Evolutionary conservation across 2,329 filamentous ascomycete species (phyloP).

Genomic region (Apiospora arundinis): DNA sequence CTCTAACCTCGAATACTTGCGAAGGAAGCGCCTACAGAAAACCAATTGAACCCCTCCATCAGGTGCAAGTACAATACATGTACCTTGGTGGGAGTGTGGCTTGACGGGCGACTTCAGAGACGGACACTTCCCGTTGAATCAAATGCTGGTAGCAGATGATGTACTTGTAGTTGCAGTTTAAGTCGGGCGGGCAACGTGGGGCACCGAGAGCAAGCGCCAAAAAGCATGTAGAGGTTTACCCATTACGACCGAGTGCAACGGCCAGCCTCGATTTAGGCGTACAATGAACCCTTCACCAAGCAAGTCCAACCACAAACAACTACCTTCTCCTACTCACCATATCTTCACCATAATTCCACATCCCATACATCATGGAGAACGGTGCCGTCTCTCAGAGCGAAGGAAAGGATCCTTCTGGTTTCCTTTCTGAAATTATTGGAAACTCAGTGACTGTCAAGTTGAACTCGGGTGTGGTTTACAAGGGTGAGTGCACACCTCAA

Average conservation of each 20-base stretch:
- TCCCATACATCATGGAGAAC: constrained; percentile 71
- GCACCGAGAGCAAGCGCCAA: not conserved
- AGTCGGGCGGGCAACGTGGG: constrained; percentile 3
- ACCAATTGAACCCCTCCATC: constrained; percentile 14
- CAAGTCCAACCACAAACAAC: not conserved
- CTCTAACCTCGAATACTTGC: not conserved
- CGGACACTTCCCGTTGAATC: not conserved
- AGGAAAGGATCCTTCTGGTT: constrained; percentile 91
- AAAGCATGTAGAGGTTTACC: not conserved
- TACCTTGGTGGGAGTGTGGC: constrained; percentile 4
- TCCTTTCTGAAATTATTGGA: constrained; percentile 93
- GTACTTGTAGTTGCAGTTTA: not conserved
- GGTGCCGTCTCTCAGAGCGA: constrained; percentile 65
- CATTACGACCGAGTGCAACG: not conserved
- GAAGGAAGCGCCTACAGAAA: not conserved
- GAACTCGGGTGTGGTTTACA: constrained; percentile 98
- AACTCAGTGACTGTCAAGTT: constrained; percentile 95
- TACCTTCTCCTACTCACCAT: constrained; percentile 4
- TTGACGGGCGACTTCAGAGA: not conserved
- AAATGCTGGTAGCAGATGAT: not conserved
- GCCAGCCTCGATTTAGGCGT: constrained; percentile 6
- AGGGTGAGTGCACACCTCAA: constrained; percentile 64
- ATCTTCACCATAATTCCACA: not conserved
- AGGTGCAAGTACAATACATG: not conserved
- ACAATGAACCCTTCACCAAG: not conserved